Evolutionary conservation across 352 stramenopile genomes (phyloP).

Genomic region (Globisporangium polare): DNA sequence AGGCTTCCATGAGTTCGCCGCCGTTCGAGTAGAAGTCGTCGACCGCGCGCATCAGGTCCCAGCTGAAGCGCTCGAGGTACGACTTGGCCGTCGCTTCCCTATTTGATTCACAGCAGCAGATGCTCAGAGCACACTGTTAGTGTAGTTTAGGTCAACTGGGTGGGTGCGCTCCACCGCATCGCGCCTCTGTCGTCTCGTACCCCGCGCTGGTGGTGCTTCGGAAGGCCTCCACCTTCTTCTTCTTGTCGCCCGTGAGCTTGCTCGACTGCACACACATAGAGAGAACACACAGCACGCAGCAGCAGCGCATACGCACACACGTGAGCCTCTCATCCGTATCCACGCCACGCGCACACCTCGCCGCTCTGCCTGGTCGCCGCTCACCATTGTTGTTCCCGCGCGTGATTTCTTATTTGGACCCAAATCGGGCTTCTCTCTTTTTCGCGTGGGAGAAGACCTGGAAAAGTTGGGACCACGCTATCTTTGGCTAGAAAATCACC

Average conservation of each 20-base stretch:
- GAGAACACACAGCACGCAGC: neutral
- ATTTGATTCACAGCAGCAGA: neutral
- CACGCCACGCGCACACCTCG: neutral
- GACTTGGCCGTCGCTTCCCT: constrained; percentile 68
- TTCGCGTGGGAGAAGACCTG: no score
- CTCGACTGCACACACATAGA: constrained; percentile 22
- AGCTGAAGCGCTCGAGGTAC: constrained; percentile 78
- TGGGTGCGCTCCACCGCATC: neutral
- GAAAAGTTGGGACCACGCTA: no score
- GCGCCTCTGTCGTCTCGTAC: constrained; percentile 26
- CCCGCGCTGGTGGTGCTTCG: constrained; percentile 71
- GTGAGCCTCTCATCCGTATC: neutral
- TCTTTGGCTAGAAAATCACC: no score
- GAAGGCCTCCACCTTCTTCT: constrained; percentile 67
- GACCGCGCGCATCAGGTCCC: constrained; percentile 72
- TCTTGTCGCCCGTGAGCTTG: constrained; percentile 58
- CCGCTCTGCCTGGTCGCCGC: neutral
- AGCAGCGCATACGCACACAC: neutral
- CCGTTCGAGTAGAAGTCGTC: constrained; percentile 76
- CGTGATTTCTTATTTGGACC: constrained; percentile 6
- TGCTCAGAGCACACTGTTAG: no score
- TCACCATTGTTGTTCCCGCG: constrained; percentile 5
- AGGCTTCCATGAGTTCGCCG: constrained; percentile 24
- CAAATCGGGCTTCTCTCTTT: neutral
- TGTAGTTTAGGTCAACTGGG: no score